Percentiles rank a stretch among this genome's conserved stretches.
Evolutionary conservation across 106 monocot genomes (phyloP).

Genomic region (Alisma plantagoaquatica): DNA sequence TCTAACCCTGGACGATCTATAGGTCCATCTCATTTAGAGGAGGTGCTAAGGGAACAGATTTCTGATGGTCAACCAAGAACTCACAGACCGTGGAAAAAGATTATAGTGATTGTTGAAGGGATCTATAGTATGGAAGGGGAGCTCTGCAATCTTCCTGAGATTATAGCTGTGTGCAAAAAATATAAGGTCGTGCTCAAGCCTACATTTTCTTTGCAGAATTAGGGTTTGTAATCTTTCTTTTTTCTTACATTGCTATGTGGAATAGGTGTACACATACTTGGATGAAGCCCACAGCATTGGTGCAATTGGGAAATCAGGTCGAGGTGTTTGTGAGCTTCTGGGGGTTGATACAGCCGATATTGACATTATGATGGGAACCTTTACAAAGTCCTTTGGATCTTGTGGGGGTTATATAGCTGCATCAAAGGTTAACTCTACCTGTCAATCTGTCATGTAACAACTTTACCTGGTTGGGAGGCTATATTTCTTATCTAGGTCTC

Average conservation of each 20-base stretch:
- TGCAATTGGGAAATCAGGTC: constrained; percentile 21
- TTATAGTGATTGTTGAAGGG: constrained; percentile 21
- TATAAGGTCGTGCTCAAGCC: constrained; percentile 16
- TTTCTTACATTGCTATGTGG: not conserved
- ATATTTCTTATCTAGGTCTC: not conserved
- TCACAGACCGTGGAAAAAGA: constrained; percentile 25
- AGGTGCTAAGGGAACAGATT: constrained; percentile 21
- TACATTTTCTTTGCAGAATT: not conserved
- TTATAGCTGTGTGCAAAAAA: constrained; percentile 26
- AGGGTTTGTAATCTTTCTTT: not conserved
- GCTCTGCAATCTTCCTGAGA: constrained; percentile 28
- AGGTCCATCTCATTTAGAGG: constrained; percentile 21
- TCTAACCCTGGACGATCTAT: too few relatives aligned
- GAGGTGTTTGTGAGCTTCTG: constrained; percentile 29
- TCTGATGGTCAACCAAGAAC: constrained; percentile 18
- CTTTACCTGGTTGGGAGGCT: not conserved
- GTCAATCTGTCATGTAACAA: constrained; percentile 1
- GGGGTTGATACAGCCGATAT: constrained; percentile 24
- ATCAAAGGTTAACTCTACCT: constrained; percentile 20
- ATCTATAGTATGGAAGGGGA: constrained; percentile 33
- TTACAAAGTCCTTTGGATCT: constrained; percentile 26
- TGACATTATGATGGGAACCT: constrained; percentile 31
- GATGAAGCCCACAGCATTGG: constrained; percentile 30
- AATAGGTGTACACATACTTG: constrained; percentile 18
- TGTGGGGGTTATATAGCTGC: constrained; percentile 30